Evolutionary conservation across 208 protist genomes (phyloP).

Genomic region (Plasmodiophora brassicae): DNA sequence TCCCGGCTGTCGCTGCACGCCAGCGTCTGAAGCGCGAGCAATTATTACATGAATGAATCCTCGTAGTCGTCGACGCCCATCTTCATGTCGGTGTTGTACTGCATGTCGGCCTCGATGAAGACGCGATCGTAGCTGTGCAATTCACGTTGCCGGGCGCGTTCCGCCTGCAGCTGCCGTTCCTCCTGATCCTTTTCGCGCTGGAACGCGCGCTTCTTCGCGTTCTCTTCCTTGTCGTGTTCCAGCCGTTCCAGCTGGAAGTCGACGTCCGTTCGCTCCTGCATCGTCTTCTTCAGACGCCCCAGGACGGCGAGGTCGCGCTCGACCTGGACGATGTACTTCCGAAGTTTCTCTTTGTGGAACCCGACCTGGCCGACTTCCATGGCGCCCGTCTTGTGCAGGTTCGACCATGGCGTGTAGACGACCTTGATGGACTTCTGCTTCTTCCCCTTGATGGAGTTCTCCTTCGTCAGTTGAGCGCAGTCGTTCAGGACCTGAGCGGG

Average conservation of each 20-base stretch:
- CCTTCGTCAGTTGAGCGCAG: conserved; percentile 51
- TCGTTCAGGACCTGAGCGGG: conserved; percentile 50
- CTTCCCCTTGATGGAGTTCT: conserved; percentile 55
- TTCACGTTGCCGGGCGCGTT: not conserved
- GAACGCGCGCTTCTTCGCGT: not conserved
- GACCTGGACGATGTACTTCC: not conserved
- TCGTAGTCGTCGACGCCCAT: conserved; percentile 41
- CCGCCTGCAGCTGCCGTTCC: not conserved
- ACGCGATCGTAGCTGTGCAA: conserved; percentile 14
- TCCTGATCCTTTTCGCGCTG: not conserved
- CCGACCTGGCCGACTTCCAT: conserved; percentile 56
- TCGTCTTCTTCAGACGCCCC: conserved; percentile 27
- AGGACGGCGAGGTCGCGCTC: not conserved
- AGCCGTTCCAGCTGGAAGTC: not conserved
- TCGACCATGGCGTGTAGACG: conserved; percentile 49
- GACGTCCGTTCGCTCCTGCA: not conserved
- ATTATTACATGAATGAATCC: conserved; percentile 42
- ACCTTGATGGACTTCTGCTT: conserved; percentile 45
- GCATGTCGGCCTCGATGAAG: not conserved
- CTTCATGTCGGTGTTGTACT: conserved; percentile 38
- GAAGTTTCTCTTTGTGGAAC: conserved; percentile 46
- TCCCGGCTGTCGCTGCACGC: not conserved
- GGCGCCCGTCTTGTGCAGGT: conserved; percentile 44
- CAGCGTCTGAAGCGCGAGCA: not conserved
- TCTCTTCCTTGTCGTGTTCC: conserved; percentile 25